Conservation (phyloP, 2,329 filamentous ascomycete species). For the Magnaporthiopsis incrustans region DNA sequence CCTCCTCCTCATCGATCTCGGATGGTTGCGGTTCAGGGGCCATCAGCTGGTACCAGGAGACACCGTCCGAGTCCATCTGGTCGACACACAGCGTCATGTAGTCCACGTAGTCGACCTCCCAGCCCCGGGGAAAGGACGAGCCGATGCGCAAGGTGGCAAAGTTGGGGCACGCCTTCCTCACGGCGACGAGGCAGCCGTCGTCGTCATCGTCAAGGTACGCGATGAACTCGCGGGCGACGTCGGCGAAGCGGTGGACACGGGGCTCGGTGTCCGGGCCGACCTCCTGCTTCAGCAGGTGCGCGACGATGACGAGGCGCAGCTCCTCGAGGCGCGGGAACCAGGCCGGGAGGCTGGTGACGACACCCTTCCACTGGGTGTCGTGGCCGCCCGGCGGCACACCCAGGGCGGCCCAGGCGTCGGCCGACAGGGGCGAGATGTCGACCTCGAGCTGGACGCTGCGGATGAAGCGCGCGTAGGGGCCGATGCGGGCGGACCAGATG, state of each 20-base stretch:
- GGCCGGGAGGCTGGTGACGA: not conserved
- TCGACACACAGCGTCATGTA: not conserved
- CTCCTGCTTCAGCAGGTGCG: not conserved
- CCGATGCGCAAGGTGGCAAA: not conserved
- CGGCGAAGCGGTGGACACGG: constrained; percentile 1
- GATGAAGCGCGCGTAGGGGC: not conserved
- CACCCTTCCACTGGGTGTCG: constrained; percentile 5
- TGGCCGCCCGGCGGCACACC: not conserved
- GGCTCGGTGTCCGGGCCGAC: constrained; percentile 1
- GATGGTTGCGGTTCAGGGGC: not conserved
- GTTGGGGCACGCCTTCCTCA: not conserved
- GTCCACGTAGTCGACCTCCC: not conserved
- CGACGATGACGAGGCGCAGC: constrained; percentile 5
- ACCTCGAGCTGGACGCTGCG: constrained; percentile 4
- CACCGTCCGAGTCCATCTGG: not conserved
- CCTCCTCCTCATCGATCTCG: not conserved
- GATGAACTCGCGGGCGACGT: not conserved
- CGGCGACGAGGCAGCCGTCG: not conserved
- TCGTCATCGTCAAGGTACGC: not conserved
- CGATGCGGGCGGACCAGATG: constrained; percentile 1
- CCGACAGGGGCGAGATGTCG: constrained; percentile 2
- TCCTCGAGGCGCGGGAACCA: constrained; percentile 1
- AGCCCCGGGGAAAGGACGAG: not conserved
- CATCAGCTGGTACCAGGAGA: not conserved
- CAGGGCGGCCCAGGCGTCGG: not conserved